Evolutionary conservation across 2,329 filamentous ascomycete species (phyloP).

Genomic region (Exutisphaerella laricina): DNA sequence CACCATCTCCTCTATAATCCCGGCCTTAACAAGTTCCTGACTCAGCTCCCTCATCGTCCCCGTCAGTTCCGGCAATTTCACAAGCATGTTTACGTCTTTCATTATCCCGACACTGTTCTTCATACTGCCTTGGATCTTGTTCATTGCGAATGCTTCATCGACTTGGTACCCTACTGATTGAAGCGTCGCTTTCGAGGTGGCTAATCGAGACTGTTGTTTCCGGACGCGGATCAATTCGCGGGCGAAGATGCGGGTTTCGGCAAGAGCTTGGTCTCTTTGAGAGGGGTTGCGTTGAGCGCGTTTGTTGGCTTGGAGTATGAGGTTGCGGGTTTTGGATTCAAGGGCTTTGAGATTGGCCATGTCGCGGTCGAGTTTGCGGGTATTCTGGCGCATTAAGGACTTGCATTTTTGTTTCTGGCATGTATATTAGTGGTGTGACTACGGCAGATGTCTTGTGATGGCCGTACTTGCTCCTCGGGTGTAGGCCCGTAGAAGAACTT

Average conservation of each 20-base stretch:
- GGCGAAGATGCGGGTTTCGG: conserved; percentile 83
- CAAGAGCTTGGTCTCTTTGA: conserved; percentile 69
- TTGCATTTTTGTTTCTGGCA: conserved; percentile 98
- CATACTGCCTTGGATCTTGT: conserved; percentile 93
- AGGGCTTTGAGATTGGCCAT: conserved; percentile 71
- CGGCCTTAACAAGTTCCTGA: conserved; percentile 84
- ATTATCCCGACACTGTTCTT: conserved; percentile 83
- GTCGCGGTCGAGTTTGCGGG: conserved; percentile 91
- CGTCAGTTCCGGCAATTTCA: conserved; percentile 78
- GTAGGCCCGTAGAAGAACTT: conserved; percentile 87
- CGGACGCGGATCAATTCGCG: conserved; percentile 79
- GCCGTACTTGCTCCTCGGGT: conserved; percentile 78
- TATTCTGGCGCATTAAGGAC: conserved; percentile 77
- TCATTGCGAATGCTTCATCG: conserved; percentile 88
- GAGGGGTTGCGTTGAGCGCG: conserved; percentile 75
- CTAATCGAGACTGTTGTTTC: conserved; percentile 65
- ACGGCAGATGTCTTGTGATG: too few species aligned
- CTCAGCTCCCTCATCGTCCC: conserved; percentile 85
- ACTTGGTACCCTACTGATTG: conserved; percentile 96
- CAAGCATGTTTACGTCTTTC: conserved; percentile 88
- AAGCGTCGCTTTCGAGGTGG: conserved; percentile 86
- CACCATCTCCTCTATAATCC: conserved; percentile 97
- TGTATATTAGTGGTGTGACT: too few species aligned
- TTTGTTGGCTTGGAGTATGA: conserved; percentile 76
- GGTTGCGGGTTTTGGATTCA: conserved; percentile 76